A percentile compares a stretch with the other conserved stretches of the same genome.
Evolutionary conservation across 345 rosid species (phyloP).

Genomic region (Populus euphratica): DNA sequence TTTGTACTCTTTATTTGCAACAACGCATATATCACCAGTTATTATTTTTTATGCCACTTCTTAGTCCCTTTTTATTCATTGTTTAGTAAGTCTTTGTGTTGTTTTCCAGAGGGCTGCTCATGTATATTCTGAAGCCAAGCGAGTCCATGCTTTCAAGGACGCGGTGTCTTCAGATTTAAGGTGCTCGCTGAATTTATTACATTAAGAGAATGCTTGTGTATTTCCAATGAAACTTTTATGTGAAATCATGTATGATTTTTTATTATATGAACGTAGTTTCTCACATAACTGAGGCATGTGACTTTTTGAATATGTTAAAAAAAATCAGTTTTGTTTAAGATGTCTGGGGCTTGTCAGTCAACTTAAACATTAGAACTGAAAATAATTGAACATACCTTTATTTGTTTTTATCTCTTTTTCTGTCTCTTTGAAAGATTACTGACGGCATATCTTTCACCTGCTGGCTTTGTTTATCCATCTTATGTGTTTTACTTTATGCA

Average conservation of each 20-base stretch:
- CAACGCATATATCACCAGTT: neutral
- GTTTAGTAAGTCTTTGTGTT: neutral
- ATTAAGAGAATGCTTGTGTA: neutral
- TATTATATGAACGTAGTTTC: neutral
- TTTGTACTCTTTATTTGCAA: neutral
- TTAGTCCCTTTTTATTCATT: neutral
- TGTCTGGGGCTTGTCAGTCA: neutral
- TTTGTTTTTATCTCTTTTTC: neutral
- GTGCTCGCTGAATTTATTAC: conserved; percentile 23
- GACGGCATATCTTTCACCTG: neutral
- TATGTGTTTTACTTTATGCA: neutral
- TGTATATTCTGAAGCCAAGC: conserved; percentile 82
- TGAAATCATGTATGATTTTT: neutral
- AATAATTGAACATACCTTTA: neutral
- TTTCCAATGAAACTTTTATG: neutral
- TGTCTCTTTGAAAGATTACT: neutral
- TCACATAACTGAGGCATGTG: neutral
- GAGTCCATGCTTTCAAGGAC: conserved; percentile 86
- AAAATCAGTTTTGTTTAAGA: neutral
- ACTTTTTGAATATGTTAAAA: neutral
- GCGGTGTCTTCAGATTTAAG: conserved; percentile 61
- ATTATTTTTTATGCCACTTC: neutral
- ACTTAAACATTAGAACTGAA: neutral
- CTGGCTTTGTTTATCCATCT: neutral
- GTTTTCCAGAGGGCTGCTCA: conserved; percentile 77